Base-by-base conservation (phyloP, 768 basidiomycete species). In the Royoungia palumana region DNA sequence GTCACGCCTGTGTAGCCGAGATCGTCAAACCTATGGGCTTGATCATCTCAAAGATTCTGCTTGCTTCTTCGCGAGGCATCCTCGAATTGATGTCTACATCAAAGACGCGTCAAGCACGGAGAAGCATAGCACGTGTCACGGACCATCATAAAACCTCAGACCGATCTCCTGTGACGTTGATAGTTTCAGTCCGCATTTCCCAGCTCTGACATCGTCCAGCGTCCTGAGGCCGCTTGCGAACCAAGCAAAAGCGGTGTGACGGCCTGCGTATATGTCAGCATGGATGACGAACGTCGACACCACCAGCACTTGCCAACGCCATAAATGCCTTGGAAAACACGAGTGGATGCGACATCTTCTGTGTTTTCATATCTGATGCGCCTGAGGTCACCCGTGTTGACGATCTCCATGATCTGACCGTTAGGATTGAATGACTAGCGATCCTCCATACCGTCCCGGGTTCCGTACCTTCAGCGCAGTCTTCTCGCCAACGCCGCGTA, bases 1-100 rank as follows among this genome's bases (percentile, higher is more conserved):
- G 13, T 13, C 13, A 17, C 13, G 28, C 30, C 6, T 14, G 41
- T 14, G n/a, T 25, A 14, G 10, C 42, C 35, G 25, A 12, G 14
- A 16, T 3, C 12, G 19, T 51, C 70, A 41, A 57, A 87, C 92
- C 89, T 51, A 84, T 78, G 3, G 77, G 76, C 61, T 82, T 81
- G 51, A 96, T 88, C 22, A 78, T 64, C 9, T 84, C 77, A 56
- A 84, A 94, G 14, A 96, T 81, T 13, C 72, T 75, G 46, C 75
- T 74, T 6, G 88, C 91, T 66, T 97, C 94, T 35, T 72, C 74
- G 22, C 94, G 77, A 3, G 92, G 89, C 77, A 97, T 96, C 19
- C 94, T 80, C 43, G 73, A 67, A 58, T 90, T 90, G 38, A 97
- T 84, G 66, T 95, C 93, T 83, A 54, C 34, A 52, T 45, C n/a